A percentile compares a stretch with the other conserved stretches of the same genome.
phyloP scores from a whole-genome alignment of 176 grass and related monocot genomes.

The Canna indica region DNA sequence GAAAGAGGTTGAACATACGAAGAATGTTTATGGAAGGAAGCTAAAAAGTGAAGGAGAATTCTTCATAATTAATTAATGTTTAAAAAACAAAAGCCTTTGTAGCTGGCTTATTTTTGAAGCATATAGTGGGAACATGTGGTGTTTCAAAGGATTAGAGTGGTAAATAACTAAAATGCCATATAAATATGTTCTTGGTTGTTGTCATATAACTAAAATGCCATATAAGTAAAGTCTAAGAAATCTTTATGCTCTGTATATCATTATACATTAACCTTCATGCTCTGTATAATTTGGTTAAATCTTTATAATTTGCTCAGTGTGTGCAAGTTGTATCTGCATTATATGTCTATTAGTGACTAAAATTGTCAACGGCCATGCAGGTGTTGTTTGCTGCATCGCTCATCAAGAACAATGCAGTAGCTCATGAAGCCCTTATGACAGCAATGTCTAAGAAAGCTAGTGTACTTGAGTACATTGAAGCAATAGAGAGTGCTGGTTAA shows the following conservation, averaged over 20 bases:
- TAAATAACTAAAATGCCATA: neutral
- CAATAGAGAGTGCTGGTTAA: slow-evolving; percentile 68
- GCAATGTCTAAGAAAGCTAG: slow-evolving; percentile 70
- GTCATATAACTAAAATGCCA: too few species aligned
- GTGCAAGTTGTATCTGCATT: too few species aligned
- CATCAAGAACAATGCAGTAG: slow-evolving; percentile 71
- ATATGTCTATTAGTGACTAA: too few species aligned
- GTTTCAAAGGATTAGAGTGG: neutral
- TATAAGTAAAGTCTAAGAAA: too few species aligned
- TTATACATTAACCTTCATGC: too few species aligned
- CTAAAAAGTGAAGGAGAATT: neutral
- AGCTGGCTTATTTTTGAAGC: neutral
- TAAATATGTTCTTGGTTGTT: too few species aligned
- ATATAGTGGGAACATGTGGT: neutral
- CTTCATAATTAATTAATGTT: neutral
- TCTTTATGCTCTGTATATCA: too few species aligned
- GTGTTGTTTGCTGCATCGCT: slow-evolving; percentile 71
- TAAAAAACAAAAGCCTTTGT: neutral
- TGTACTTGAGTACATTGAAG: slow-evolving; percentile 74
- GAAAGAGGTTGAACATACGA: neutral
- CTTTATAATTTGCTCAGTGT: too few species aligned
- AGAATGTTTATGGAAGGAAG: neutral
- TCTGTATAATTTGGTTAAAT: too few species aligned
- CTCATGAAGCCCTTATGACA: slow-evolving; percentile 65
- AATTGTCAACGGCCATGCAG: slow-evolving; percentile 27